Base-by-base conservation (phyloP, 306 rosid genomes). In the Macrotyloma uniflorum region DNA sequence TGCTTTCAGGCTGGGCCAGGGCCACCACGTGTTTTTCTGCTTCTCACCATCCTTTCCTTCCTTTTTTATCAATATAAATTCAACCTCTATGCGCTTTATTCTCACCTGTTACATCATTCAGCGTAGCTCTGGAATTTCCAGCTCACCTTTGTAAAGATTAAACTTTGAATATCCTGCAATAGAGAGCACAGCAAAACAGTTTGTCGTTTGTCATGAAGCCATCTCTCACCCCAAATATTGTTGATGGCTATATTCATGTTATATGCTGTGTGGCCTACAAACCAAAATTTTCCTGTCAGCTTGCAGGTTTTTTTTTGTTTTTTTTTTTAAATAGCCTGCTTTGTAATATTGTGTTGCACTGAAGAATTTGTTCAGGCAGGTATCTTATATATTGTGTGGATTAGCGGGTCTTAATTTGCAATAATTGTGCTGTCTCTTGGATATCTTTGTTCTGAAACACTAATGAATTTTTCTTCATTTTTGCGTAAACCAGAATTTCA, bases 401-500 rank as follows among this genome's bases (percentile, higher is more conserved):
- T 38, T 9, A 8, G 12, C 13, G 43, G 4, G 45, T 40, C 45
- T 40, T 14, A 10, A 10, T 40, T 40, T 9, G 1, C 45, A 40
- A 47, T 32, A 51, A 35, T 58, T 24, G 30, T 42, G 42, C 45
- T 18, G 7, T 12, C 26, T 15, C 20, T 47, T 63, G 72, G 22
- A 16, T 36, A 23, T 65, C 6, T 78, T 26, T 58, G 77, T 24
- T 47, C 26, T 26, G 67, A 35, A 62, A 36, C 50, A 72, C 78
- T 63, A 62, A 64, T 4, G 65, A 22, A 13, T 33, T 77, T 38
- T 24, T 47, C 35, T 69, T 7, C 19, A 20, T 24, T 49, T 49
- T 69, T 70, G 62, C 49, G 20, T 19, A 71, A 49, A 77, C 30
- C 85, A 94, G 98, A 80, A 81, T 38, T 95, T 95, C 92, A 89